Percentiles rank a stretch among this genome's conserved stretches.
phyloP scores from a whole-genome alignment of 345 rosid genomes.

The Mercurialis annua region DNA sequence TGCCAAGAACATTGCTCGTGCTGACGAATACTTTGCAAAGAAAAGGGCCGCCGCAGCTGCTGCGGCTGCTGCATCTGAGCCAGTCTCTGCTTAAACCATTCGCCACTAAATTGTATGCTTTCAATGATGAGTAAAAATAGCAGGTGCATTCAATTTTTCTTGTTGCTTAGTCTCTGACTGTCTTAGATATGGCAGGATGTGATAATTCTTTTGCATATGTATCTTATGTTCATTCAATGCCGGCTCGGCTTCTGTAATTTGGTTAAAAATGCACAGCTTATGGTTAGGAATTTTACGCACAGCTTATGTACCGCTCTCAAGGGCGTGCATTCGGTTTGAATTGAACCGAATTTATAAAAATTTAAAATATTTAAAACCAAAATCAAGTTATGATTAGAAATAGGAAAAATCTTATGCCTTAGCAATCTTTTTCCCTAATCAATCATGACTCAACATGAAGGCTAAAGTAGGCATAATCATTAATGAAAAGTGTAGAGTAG shows the following conservation, averaged over 20 bases:
- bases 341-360: too few relatives aligned
- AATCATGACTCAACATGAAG: too few relatives aligned
- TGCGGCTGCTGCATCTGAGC: constrained; percentile 36
- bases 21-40: constrained; percentile 85
- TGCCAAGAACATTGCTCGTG: constrained; percentile 73
- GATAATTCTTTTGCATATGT: constrained; percentile 5
- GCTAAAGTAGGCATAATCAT: neutral
- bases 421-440: neutral
- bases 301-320: too few relatives aligned
- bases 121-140: constrained; percentile 5
- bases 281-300: too few relatives aligned
- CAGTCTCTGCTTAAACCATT: constrained; percentile 41
- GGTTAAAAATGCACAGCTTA: neutral
- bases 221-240: constrained; percentile 9
- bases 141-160: neutral
- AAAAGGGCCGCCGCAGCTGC: constrained; percentile 57
- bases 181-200: neutral
- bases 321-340: too few relatives aligned
- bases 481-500: neutral
- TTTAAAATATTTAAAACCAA: too few relatives aligned
- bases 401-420: neutral
- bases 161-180: neutral
- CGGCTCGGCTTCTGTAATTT: constrained; percentile 8
- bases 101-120: neutral
- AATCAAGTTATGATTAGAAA: neutral